These are phyloP conservation scores for Cytidiella melzeri DNA, from an alignment of 768 basidiomycete genomes.

Conservation along the genomic window DNA sequence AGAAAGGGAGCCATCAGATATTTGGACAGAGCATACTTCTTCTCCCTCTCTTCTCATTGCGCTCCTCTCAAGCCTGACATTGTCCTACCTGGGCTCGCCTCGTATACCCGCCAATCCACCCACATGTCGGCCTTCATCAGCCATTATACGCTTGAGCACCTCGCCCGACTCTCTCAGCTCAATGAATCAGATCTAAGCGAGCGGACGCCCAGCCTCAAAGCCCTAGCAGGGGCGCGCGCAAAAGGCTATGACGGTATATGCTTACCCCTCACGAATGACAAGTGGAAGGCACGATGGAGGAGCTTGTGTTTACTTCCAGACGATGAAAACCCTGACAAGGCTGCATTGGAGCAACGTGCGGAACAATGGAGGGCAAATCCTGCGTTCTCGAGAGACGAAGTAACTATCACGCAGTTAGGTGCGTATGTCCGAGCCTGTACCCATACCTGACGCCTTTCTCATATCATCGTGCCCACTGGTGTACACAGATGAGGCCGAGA, in stretches of 20 bases:
- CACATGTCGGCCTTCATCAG: slow-evolving; percentile 19
- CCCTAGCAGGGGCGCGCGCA: slow-evolving; percentile 44
- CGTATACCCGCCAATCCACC: too few species aligned
- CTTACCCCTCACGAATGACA: slow-evolving; percentile 82
- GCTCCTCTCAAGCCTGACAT: too few species aligned
- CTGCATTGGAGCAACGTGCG: slow-evolving; percentile 52
- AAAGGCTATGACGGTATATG: slow-evolving; percentile 75
- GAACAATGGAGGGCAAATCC: slow-evolving; percentile 87
- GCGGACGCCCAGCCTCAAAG: slow-evolving; percentile 43
- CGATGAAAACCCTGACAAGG: slow-evolving; percentile 28
- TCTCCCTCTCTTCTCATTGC: too few species aligned
- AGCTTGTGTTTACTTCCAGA: slow-evolving; percentile 75
- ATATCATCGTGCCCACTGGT: background rate
- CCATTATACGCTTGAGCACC: slow-evolving; percentile 23
- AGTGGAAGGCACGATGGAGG: slow-evolving; percentile 86
- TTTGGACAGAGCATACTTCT: too few species aligned
- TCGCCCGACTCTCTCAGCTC: slow-evolving; percentile 16
- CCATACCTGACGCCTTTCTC: background rate
- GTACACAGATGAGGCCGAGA: slow-evolving; percentile 62
- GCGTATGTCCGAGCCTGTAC: slow-evolving; percentile 22
- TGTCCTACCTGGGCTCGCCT: too few species aligned
- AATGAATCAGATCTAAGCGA: slow-evolving; percentile 13
- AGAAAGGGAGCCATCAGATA: too few species aligned
- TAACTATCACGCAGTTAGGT: slow-evolving; percentile 88
- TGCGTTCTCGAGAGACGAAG: slow-evolving; percentile 74